These are phyloP conservation scores for Crithidia sp. DNA, from an alignment of 208 protist genomes.

Conservation along the genomic window DNA sequence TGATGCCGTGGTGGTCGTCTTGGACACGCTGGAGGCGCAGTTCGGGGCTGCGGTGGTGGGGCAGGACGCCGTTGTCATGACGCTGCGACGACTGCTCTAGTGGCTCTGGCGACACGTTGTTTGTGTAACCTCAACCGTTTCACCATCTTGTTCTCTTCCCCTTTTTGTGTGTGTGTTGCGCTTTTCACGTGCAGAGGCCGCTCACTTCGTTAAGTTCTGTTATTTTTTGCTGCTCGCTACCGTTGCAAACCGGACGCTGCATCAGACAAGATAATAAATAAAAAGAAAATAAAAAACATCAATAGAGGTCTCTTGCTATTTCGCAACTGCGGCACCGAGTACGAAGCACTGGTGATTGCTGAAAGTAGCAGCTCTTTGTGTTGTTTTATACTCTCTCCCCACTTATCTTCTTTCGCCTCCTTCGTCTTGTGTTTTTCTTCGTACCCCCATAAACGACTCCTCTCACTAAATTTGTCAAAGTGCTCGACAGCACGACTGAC, in stretches of 20 bases:
- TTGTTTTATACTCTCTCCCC: background rate
- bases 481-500: too few species aligned
- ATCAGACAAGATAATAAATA: background rate
- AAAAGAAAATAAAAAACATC: slow-evolving; percentile 10
- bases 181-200: background rate
- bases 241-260: background rate
- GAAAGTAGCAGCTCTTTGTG: too few species aligned
- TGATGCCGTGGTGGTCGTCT: slow-evolving; percentile 6
- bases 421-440: background rate
- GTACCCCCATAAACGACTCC: background rate
- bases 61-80: slow-evolving; percentile 24
- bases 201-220: too few species aligned
- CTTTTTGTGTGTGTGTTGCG: slow-evolving; percentile 9
- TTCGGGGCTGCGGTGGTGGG: slow-evolving; percentile 4
- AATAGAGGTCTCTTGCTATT: background rate
- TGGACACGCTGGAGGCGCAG: slow-evolving; percentile 22
- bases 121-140: background rate
- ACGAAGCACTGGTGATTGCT: too few species aligned
- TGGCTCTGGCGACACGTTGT: background rate
- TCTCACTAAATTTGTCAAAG: too few species aligned
- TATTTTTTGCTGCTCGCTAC: background rate
- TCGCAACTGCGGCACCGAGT: too few species aligned
- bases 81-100: slow-evolving; percentile 22
- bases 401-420: too few species aligned
- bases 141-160: background rate